Evolutionary conservation across 2,329 filamentous ascomycete species (phyloP).

Genomic region (Claviceps quebecensis): DNA sequence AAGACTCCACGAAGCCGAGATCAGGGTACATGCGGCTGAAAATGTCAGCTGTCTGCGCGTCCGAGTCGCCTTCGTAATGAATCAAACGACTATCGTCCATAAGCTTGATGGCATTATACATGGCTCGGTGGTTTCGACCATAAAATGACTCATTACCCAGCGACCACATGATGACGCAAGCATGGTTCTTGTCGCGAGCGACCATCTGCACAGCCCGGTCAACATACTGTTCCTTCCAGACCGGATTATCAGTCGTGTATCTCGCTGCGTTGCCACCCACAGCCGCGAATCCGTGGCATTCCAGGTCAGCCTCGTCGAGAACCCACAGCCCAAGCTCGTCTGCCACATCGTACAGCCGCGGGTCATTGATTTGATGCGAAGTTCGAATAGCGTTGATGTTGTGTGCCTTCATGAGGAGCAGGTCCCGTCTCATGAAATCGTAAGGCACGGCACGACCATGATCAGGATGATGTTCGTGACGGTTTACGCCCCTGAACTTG

Average conservation of each 20-base stretch:
- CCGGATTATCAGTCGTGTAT: slow-evolving; percentile 45
- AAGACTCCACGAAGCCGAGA: slow-evolving; percentile 28
- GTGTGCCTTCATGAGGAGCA: slow-evolving; percentile 52
- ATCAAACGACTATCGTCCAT: slow-evolving; percentile 43
- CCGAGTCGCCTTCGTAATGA: slow-evolving; percentile 51
- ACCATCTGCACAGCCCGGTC: slow-evolving; percentile 53
- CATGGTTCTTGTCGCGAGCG: slow-evolving; percentile 43
- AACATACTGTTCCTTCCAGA: slow-evolving; percentile 50
- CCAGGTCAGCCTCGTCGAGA: slow-evolving; percentile 42
- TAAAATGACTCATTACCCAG: slow-evolving; percentile 62
- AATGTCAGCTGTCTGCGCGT: slow-evolving; percentile 46
- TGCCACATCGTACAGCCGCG: slow-evolving; percentile 44
- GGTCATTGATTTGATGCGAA: slow-evolving; percentile 51
- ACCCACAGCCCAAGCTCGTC: slow-evolving; percentile 52
- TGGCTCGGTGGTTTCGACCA: slow-evolving; percentile 50
- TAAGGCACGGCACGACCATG: slow-evolving; percentile 48
- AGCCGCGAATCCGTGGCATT: slow-evolving; percentile 36
- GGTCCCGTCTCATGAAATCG: slow-evolving; percentile 44
- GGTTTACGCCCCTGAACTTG: slow-evolving; percentile 53
- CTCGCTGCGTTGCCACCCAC: slow-evolving; percentile 19
- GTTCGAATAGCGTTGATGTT: slow-evolving; percentile 59
- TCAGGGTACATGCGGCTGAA: slow-evolving; percentile 52
- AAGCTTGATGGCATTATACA: slow-evolving; percentile 48
- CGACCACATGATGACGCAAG: slow-evolving; percentile 56
- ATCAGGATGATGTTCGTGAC: slow-evolving; percentile 55